These are phyloP conservation scores for Agroathelia rolfsii DNA, from an alignment of 1,284 basidiomycete species.

Conservation along the genomic window DNA sequence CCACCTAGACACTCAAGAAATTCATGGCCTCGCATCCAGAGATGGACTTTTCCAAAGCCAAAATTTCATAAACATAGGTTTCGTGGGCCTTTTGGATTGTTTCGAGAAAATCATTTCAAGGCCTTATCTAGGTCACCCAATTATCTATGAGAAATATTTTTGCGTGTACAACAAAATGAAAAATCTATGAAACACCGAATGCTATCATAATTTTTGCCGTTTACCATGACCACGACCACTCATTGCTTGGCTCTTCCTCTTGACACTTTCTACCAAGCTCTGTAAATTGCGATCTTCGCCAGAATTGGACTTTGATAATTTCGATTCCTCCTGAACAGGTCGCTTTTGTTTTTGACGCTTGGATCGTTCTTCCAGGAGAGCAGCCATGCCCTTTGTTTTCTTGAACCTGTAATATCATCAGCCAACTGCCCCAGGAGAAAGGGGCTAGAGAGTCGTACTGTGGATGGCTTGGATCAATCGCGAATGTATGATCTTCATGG, in stretches of 20 bases:
- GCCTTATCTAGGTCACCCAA: background rate
- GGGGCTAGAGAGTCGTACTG: slow-evolving; percentile 45
- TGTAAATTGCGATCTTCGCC: slow-evolving; percentile 38
- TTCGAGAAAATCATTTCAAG: slow-evolving; percentile 1
- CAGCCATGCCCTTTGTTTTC: slow-evolving; percentile 82
- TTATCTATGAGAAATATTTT: background rate
- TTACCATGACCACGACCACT: slow-evolving; percentile 35
- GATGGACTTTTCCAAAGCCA: slow-evolving; percentile 90
- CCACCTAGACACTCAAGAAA: slow-evolving; percentile 66
- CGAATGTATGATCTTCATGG: slow-evolving; percentile 87
- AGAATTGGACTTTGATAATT: slow-evolving; percentile 12
- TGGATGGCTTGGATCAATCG: slow-evolving; percentile 94
- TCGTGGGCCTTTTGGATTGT: slow-evolving; percentile 1
- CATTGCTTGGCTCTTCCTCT: slow-evolving; percentile 51
- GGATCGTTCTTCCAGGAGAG: slow-evolving; percentile 65
- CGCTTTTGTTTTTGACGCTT: slow-evolving; percentile 41
- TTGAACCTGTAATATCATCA: slow-evolving; percentile 53
- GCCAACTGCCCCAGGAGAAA: slow-evolving; percentile 6
- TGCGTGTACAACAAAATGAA: too few species aligned
- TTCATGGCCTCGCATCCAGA: slow-evolving; percentile 89
- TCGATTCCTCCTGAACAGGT: slow-evolving; percentile 7
- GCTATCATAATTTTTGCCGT: slow-evolving; percentile 39
- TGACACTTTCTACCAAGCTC: slow-evolving; percentile 76
- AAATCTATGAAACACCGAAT: background rate
- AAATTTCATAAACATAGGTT: slow-evolving; percentile 52